Evolutionary conservation across 1,284 basidiomycete species (phyloP), one percentile per base, ranked within the genome.

Genomic region (Marasmius sp.): DNA sequence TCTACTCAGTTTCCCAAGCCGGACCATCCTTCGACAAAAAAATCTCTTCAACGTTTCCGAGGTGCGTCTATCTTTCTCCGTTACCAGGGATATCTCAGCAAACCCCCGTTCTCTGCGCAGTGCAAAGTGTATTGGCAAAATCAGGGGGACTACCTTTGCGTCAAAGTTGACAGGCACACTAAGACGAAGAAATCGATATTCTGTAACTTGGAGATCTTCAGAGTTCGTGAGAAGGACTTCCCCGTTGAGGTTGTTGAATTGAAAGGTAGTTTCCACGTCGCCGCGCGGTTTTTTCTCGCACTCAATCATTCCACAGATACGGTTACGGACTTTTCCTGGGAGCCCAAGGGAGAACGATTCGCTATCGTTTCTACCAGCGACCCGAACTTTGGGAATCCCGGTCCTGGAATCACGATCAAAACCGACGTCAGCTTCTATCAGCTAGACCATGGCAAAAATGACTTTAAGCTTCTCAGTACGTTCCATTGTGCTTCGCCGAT

Each of bases 121-220:
- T 98, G 96, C 78, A 98, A 98, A 81, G 85, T 99, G 53, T 92
- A 93, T 79, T 99, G 95, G 96, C 97, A 99, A 80, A 97, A 97
- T 72, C 94, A 97, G 74, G 97, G 97, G 57, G 96, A 99, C 78
- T 99, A 95, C 82, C 86, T 99, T 33, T 99, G 97, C 71, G 97
- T 99, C 77, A 98, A 98, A 80, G 97, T 99, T 62, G 97, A 99
- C 79, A 92, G 97, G 63, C 96, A 98, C 76, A 98, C 97, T 51
- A 99, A 99, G 82, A 97, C 95, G 20, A 98, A 98, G 80, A 99
- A 99, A 81, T 96, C 95, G 11, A 95, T 94, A 60, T 99, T 96
- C 82, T 97, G 96, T 79, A 99, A 99, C 78, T 83, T 99, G 65
- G 97, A 99, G 78, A 92, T 99, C 66, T 99, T 99, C 85, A 88